These are phyloP conservation scores for Pugionium dolabratum DNA, from an alignment of 345 rosid species.

Conservation along the genomic window DNA sequence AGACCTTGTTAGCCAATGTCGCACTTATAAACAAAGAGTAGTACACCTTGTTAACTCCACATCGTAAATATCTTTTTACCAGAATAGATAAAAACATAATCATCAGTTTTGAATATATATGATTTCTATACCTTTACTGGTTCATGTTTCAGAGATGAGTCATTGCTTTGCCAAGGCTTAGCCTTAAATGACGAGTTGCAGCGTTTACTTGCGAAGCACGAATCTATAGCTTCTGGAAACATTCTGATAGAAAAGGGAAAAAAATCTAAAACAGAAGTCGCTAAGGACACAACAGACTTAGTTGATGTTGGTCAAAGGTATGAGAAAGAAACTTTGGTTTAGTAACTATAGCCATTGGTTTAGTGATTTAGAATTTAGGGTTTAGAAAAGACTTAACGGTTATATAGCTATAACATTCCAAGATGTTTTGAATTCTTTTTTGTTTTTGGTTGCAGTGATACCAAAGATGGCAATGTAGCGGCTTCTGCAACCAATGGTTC, in stretches of 20 bases:
- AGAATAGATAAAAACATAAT: too few relatives aligned
- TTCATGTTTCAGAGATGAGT: slow-evolving; percentile 70
- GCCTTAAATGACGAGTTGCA: slow-evolving; percentile 95
- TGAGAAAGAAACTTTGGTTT: slow-evolving; percentile 8
- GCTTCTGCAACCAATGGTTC: slow-evolving; percentile 68
- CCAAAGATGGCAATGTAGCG: slow-evolving; percentile 46
- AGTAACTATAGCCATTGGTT: not conserved
- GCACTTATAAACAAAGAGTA: slow-evolving; percentile 91
- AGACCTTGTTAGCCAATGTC: slow-evolving; percentile 96
- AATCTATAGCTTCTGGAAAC: slow-evolving; percentile 74
- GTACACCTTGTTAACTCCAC: slow-evolving; percentile 99
- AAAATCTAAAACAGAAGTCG: slow-evolving; percentile 49
- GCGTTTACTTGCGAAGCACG: slow-evolving; percentile 83
- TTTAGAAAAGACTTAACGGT: not conserved
- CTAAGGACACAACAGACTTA: slow-evolving; percentile 45
- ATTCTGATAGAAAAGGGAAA: slow-evolving; percentile 37
- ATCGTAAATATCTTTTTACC: slow-evolving; percentile 49
- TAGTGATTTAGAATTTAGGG: not conserved
- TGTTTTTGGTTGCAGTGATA: slow-evolving; percentile 20
- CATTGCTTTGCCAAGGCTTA: slow-evolving; percentile 87
- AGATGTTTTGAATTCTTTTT: slow-evolving; percentile 5
- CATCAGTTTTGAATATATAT: not conserved
- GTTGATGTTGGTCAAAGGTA: slow-evolving; percentile 47
- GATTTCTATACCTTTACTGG: not conserved
- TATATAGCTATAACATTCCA: not conserved